Conservation (phyloP, 2,329 filamentous ascomycete species). For the Teratosphaeria zuluensis region DNA sequence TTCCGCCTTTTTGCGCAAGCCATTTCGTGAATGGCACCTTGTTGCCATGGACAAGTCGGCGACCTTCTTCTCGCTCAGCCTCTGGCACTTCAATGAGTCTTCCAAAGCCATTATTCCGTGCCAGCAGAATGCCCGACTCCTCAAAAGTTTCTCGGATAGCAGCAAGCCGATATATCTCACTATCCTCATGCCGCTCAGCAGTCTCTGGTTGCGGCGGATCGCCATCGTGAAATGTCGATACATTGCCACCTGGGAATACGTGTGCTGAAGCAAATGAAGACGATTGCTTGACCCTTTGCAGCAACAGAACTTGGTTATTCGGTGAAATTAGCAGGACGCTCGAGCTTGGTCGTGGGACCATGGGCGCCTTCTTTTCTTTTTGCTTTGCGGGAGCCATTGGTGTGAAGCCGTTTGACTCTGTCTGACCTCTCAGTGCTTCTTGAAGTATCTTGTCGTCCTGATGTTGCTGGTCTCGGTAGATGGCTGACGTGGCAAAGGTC, state of each 20-base stretch:
- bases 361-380: slow-evolving; percentile 28
- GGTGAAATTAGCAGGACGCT: slow-evolving; percentile 81
- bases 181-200: slow-evolving; percentile 57
- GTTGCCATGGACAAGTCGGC: slow-evolving; percentile 59
- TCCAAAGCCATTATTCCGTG: slow-evolving; percentile 42
- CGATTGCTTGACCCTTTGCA: slow-evolving; percentile 76
- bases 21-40: slow-evolving; percentile 59
- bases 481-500: slow-evolving; percentile 2
- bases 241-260: slow-evolving; percentile 87
- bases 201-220: slow-evolving; percentile 41
- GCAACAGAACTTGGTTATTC: slow-evolving; percentile 74
- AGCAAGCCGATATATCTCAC: slow-evolving; percentile 63
- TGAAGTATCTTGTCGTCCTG: slow-evolving; percentile 6
- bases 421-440: slow-evolving; percentile 7
- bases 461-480: neutral
- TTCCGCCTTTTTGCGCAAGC: slow-evolving; percentile 46
- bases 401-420: slow-evolving; percentile 9
- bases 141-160: slow-evolving; percentile 91
- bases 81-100: slow-evolving; percentile 53
- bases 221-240: slow-evolving; percentile 70
- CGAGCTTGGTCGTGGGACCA: slow-evolving; percentile 51
- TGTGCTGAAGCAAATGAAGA: slow-evolving; percentile 82
- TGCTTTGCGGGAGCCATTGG: slow-evolving; percentile 8
- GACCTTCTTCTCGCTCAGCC: slow-evolving; percentile 52
- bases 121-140: slow-evolving; percentile 81